These are phyloP conservation scores for Yamadazyma dushanensis DNA, from an alignment of 1,139 yeast species.

Conservation along the genomic window DNA sequence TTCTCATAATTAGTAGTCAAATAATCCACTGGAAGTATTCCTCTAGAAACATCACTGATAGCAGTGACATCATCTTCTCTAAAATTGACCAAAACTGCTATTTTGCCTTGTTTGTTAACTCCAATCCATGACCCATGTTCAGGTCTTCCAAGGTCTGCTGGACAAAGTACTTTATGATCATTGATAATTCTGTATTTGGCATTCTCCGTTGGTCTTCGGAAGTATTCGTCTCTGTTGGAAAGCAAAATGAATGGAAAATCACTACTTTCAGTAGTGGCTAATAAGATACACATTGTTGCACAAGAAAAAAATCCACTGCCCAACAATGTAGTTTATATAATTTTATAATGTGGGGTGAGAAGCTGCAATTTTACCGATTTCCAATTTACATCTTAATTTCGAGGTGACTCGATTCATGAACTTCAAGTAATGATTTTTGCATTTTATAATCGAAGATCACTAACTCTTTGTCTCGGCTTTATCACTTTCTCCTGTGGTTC, in stretches of 20 bases:
- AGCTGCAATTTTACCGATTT: not conserved
- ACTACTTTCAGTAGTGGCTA: constrained; percentile 61
- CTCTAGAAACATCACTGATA: constrained; percentile 62
- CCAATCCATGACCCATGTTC: constrained; percentile 96
- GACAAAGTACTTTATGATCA: constrained; percentile 52
- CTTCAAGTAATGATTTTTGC: too few species aligned
- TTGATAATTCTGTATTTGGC: constrained; percentile 53
- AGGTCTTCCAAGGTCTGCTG: constrained; percentile 69
- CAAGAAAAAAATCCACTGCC: not conserved
- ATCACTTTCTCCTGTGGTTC: too few species aligned
- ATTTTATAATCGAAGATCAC: too few species aligned
- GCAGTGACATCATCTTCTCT: constrained; percentile 41
- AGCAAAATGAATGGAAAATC: constrained; percentile 68
- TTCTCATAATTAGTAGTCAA: constrained; percentile 40
- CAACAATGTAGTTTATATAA: not conserved
- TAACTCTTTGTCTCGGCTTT: too few species aligned
- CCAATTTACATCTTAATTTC: not conserved
- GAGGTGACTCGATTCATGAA: too few species aligned
- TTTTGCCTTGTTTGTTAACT: constrained; percentile 55
- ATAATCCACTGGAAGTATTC: constrained; percentile 63
- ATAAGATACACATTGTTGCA: constrained; percentile 58
- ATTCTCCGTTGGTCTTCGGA: constrained; percentile 65
- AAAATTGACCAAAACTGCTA: constrained; percentile 78
- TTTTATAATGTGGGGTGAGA: constrained; percentile 7
- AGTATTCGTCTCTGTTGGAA: constrained; percentile 86